A percentile compares a stretch with the other conserved stretches of the same genome.
These are phyloP conservation scores for Lentinula edodes DNA, from an alignment of 768 basidiomycete genomes.

Conservation along the genomic window DNA sequence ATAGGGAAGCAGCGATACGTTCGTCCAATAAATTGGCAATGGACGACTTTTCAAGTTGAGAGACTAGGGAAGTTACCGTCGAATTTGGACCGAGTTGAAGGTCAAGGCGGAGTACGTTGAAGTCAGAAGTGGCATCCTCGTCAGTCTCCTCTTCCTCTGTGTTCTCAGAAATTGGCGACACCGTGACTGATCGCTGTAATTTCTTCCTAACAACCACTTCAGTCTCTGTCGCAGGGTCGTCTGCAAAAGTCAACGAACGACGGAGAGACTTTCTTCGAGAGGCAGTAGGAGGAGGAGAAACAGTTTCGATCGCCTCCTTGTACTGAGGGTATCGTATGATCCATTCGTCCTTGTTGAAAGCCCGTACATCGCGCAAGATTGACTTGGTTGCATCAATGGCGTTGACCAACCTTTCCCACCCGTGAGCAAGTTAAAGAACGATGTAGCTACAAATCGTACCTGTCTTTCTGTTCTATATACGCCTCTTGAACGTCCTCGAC, in stretches of 20 bases:
- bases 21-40: conserved; percentile 90
- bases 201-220: conserved; percentile 55
- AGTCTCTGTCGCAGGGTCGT: conserved; percentile 65
- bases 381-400: conserved; percentile 71
- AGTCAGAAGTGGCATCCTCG: conserved; percentile 47
- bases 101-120: conserved; percentile 88
- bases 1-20: conserved; percentile 65
- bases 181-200: conserved; percentile 54
- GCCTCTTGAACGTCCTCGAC: conserved; percentile 72
- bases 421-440: not conserved
- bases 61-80: conserved; percentile 66
- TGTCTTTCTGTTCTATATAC: conserved; percentile 70
- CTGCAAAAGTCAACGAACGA: conserved; percentile 79
- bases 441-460: conserved; percentile 37
- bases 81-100: conserved; percentile 82
- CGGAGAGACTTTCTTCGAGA: conserved; percentile 39
- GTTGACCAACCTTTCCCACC: conserved; percentile 51
- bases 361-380: conserved; percentile 64
- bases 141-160: conserved; percentile 33
- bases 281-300: conserved; percentile 22
- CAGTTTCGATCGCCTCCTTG: conserved; percentile 34
- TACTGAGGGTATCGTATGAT: conserved; percentile 84
- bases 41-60: conserved; percentile 88
- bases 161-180: conserved; percentile 45
- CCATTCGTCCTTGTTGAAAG: conserved; percentile 86